A percentile compares a stretch with the other conserved stretches of the same genome.
Evolutionary conservation across 140 eudicot species (phyloP).

Genomic region (Stevia rebaudiana): DNA sequence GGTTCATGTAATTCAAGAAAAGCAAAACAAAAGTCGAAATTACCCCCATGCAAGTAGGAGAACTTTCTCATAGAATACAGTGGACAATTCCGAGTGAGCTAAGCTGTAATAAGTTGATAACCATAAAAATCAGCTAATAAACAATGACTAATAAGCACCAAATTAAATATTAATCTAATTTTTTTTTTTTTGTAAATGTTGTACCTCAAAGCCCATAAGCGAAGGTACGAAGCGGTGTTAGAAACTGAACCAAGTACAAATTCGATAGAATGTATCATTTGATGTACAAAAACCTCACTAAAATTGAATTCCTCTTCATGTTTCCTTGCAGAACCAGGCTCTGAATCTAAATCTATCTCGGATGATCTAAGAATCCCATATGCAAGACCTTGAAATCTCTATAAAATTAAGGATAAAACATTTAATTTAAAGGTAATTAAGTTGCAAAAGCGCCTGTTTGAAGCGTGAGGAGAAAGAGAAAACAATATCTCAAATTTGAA

Average conservation of each 20-base stretch:
- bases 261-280: slow-evolving; percentile 95
- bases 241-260: slow-evolving; percentile 98
- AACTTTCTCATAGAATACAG: too few species aligned
- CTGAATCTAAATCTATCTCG: slow-evolving; percentile 69
- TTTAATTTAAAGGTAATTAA: too few species aligned
- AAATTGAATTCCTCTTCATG: slow-evolving; percentile 88
- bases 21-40: slow-evolving; percentile 6
- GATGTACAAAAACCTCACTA: slow-evolving; percentile 97
- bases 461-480: background rate
- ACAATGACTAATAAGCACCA: too few species aligned
- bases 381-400: slow-evolving; percentile 97
- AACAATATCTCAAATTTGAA: background rate
- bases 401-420: slow-evolving; percentile 11
- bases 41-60: slow-evolving; percentile 99
- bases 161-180: too few species aligned
- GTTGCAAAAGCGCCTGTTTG: background rate
- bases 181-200: background rate
- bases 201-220: slow-evolving; percentile 99
- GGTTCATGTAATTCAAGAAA: background rate
- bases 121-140: background rate
- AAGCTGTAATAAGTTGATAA: slow-evolving; percentile 69
- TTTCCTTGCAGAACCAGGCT: slow-evolving; percentile 75
- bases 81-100: slow-evolving; percentile 98
- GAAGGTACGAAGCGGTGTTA: slow-evolving; percentile 96
- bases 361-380: slow-evolving; percentile 78